Evolutionary conservation across 495 filamentous ascomycete genomes (phyloP).

Genomic region (Neurospora sp.): DNA sequence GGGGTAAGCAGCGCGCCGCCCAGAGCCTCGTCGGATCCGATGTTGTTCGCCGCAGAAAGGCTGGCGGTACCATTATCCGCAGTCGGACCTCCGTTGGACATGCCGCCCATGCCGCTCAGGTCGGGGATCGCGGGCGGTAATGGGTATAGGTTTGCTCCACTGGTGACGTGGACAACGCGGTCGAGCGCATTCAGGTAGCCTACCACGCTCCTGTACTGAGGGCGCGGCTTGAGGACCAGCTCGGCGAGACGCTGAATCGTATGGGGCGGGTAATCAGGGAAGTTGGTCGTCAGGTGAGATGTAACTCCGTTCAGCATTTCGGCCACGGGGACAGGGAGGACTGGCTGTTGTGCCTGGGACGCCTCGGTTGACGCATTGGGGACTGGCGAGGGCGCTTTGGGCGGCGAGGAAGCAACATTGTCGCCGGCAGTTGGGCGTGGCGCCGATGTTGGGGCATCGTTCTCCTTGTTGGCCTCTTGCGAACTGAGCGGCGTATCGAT

Average conservation of each 20-base stretch:
- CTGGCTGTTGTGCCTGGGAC: constrained; percentile 5
- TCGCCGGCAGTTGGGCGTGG: constrained; percentile 10
- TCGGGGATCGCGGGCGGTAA: constrained; percentile 54
- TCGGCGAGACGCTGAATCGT: constrained; percentile 90
- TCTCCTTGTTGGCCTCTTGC: constrained; percentile 39
- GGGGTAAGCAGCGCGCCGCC: constrained; percentile 89
- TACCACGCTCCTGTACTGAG: constrained; percentile 70
- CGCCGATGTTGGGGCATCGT: constrained; percentile 22
- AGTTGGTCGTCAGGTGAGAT: constrained; percentile 55
- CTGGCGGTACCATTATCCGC: constrained; percentile 23
- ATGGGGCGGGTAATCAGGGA: constrained; percentile 71
- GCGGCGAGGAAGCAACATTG: constrained; percentile 7
- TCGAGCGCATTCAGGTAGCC: constrained; percentile 86
- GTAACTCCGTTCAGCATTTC: constrained; percentile 57
- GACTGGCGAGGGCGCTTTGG: neutral
- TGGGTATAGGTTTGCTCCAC: constrained; percentile 68
- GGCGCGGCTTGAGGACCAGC: constrained; percentile 66
- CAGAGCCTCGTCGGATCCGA: constrained; percentile 79
- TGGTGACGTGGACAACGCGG: constrained; percentile 87
- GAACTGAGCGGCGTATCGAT: constrained; percentile 28
- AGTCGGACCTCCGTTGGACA: constrained; percentile 53
- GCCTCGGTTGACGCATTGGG: neutral
- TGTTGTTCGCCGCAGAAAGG: constrained; percentile 18
- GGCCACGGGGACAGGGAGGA: constrained; percentile 54
- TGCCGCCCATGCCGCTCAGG: constrained; percentile 28